phyloP scores from a whole-genome alignment of 1,139 yeast species.

The Groenewaldozyma auringiensis region DNA sequence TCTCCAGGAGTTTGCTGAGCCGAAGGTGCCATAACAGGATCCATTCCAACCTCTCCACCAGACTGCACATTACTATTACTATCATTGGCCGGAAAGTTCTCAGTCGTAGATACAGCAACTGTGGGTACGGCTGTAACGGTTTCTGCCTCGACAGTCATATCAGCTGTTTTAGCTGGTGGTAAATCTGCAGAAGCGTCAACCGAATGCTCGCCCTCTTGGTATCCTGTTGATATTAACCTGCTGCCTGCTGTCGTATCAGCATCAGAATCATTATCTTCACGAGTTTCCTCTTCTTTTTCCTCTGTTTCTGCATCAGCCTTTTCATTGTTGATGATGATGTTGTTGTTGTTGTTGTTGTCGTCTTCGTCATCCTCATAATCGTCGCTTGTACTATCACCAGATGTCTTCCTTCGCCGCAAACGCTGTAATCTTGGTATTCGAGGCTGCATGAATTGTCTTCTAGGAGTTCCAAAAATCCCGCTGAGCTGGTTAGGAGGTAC shows the following conservation, averaged over 20 bases:
- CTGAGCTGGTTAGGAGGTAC: background rate
- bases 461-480: background rate
- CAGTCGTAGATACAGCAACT: constrained; percentile 26
- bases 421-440: background rate
- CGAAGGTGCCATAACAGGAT: background rate
- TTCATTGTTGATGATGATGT: background rate
- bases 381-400: background rate
- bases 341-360: constrained; percentile 2
- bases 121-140: constrained; percentile 35
- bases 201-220: background rate
- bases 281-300: background rate
- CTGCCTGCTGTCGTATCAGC: background rate
- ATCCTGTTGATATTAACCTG: background rate
- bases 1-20: background rate
- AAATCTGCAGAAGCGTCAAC: background rate
- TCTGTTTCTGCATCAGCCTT: background rate
- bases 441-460: constrained; percentile 1
- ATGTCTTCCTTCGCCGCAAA: background rate
- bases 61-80: background rate
- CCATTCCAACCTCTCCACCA: background rate
- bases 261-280: background rate
- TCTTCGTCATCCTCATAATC: constrained; percentile 8
- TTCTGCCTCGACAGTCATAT: constrained; percentile 38
- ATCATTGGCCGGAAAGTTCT: constrained; percentile 2
- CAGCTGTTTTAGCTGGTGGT: constrained; percentile 6